Conservation (phyloP, 495 filamentous ascomycete species). For the Tuber indicum region DNA sequence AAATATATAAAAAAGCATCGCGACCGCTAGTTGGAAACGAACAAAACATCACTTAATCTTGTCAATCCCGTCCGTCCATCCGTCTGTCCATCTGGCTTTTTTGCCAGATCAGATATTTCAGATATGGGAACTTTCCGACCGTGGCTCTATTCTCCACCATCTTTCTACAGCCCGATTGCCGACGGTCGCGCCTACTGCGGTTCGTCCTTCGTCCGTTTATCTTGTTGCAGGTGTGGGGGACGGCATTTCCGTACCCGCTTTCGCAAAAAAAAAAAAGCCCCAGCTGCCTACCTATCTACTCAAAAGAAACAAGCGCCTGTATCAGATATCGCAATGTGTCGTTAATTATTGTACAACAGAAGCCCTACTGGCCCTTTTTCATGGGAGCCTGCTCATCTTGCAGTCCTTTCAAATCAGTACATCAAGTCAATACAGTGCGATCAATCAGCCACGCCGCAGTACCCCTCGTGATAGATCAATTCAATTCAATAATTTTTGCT, state of each 20-base stretch:
- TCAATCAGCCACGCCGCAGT: background rate
- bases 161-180: background rate
- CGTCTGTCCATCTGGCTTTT: background rate
- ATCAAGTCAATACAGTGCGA: slow-evolving; percentile 2
- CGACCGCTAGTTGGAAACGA: slow-evolving; percentile 3
- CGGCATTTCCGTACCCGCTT: background rate
- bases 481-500: background rate
- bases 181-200: background rate
- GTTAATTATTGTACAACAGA: slow-evolving; percentile 3
- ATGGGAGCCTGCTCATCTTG: background rate
- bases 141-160: background rate
- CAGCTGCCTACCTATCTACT: background rate
- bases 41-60: background rate
- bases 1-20: slow-evolving; percentile 6
- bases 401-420: slow-evolving; percentile 6
- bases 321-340: slow-evolving; percentile 5
- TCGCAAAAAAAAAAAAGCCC: background rate
- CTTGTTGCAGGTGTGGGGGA: background rate
- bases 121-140: background rate
- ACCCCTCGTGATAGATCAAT: slow-evolving; percentile 1
- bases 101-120: background rate
- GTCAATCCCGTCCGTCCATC: slow-evolving; percentile 2
- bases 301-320: slow-evolving; percentile 1
- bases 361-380: background rate
- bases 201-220: background rate